phyloP scores from a whole-genome alignment of 371 early-diverging fungal species.

The Apophysomyces sp. region DNA sequence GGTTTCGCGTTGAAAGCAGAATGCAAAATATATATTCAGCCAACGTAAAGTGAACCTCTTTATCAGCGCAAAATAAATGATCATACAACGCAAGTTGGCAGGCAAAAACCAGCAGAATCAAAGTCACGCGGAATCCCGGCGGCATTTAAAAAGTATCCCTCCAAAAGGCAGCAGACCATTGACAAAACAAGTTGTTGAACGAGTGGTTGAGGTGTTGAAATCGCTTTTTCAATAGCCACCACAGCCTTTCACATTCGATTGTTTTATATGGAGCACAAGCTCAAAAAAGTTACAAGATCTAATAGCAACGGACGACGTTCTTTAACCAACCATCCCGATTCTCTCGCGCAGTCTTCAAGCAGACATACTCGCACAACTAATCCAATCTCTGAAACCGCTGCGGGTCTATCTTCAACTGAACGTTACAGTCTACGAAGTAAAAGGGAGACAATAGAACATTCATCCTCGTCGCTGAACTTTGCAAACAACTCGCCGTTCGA shows the following conservation, averaged over 20 bases:
- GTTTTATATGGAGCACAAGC: slow-evolving; percentile 18
- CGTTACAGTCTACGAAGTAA: slow-evolving; percentile 9
- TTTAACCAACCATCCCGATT: slow-evolving; percentile 4
- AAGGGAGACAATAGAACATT: background rate
- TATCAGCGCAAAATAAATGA: no score
- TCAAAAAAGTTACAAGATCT: slow-evolving; percentile 18
- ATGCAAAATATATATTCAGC: no score
- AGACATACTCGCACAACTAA: slow-evolving; percentile 2
- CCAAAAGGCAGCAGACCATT: slow-evolving; percentile 1
- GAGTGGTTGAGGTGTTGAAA: slow-evolving; percentile 2
- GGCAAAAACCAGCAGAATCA: background rate
- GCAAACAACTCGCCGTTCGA: background rate
- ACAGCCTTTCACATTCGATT: background rate
- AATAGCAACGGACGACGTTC: slow-evolving; percentile 16
- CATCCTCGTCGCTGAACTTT: background rate
- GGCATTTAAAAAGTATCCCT: slow-evolving; percentile 1
- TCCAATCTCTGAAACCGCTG: slow-evolving; percentile 2
- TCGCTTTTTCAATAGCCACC: background rate
- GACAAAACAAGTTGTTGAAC: slow-evolving; percentile 1
- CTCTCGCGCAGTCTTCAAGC: slow-evolving; percentile 5
- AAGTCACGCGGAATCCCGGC: background rate
- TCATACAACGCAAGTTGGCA: no score
- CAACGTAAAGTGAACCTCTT: no score
- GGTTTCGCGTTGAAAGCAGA: no score
- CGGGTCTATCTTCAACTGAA: slow-evolving; percentile 7